Evolutionary conservation across 2,329 filamentous ascomycete species (phyloP), one percentile per base, ranked within the genome.

Genomic region (Dothideomycetes sp.): DNA sequence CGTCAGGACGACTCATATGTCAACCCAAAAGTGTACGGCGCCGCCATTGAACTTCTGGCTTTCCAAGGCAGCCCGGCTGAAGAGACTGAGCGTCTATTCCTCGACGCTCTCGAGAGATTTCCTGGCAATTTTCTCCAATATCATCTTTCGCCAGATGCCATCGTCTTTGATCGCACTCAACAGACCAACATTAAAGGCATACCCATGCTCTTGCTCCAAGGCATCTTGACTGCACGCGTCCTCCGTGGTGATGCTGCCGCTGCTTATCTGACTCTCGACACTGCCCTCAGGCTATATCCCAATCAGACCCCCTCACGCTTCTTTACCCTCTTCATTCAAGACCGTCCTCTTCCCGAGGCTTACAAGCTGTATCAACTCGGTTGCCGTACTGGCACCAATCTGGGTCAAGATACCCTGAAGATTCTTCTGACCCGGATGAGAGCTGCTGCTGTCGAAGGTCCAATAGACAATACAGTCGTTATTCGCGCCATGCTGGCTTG

Each of bases 251-350:
- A 72, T 37, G 67, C 67, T 56, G 60, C 55, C 25, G 61, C 59
- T 8, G 67, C 69, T 2, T 74, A 74, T 45, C 57, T 73, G 13
- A 64, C 61, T 4, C 54, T 74, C 3, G 71, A 74, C 49, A 65
- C 66, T 8, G 58, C 59, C 2, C 51, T 72, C 5, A 61, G 70
- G 18, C 55, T 73, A 5, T 65, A 62, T 43, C 70, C 70, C 2
- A 59, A 58, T 1, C 53, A 60, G 16, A 51, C 63, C 1, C 64
- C 64, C 0, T 24, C 51, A 2, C 59, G 67, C 7, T 59, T 70
- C 46, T 67, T 70, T 49, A 61, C 62, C 25, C 39, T 66, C 1
- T 67, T 72, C 47, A 56, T 70, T 27, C 52, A 54, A 16, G 59
- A 70, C 33, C 57, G 70, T 27, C 67, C 69, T 3, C 16, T 68